Evolutionary conservation across 306 rosid genomes (phyloP).

Genomic region (Prunus fruticosa): DNA sequence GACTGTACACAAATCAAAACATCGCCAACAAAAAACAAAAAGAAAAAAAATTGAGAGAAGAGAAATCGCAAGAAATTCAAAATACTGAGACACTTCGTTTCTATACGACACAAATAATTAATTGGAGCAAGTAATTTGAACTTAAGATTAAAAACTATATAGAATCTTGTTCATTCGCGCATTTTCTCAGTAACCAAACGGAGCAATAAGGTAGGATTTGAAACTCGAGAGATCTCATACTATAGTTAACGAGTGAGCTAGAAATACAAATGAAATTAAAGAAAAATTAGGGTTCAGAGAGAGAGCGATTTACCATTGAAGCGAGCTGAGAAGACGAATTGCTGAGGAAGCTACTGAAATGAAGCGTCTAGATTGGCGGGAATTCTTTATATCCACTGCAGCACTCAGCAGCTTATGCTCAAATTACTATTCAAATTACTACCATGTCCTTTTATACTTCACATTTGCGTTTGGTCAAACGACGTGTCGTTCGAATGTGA

Average conservation of each 20-base stretch:
- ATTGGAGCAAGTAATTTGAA: background rate
- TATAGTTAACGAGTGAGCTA: background rate
- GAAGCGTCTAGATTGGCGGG: background rate
- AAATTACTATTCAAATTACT: background rate
- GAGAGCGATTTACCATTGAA: constrained; percentile 24
- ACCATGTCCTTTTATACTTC: background rate
- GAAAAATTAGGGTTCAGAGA: background rate
- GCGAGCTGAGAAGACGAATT: background rate
- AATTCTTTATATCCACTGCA: background rate
- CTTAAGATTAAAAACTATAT: background rate
- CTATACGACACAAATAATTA: background rate
- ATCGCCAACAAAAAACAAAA: background rate
- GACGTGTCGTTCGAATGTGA: background rate
- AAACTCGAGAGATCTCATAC: background rate
- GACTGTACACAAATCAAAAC: constrained; percentile 49
- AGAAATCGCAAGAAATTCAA: background rate
- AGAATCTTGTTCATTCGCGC: background rate
- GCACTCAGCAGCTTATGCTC: background rate
- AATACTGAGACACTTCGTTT: background rate
- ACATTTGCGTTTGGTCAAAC: background rate
- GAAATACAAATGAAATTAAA: background rate
- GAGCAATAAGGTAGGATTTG: background rate
- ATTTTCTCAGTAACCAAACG: constrained; percentile 16
- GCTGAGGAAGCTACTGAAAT: background rate
- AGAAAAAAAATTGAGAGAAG: background rate